A percentile compares a stretch with the other conserved stretches of the same genome.
Conservation (phyloP, 2,329 filamentous ascomycete genomes). For the Epichloe typhina region DNA sequence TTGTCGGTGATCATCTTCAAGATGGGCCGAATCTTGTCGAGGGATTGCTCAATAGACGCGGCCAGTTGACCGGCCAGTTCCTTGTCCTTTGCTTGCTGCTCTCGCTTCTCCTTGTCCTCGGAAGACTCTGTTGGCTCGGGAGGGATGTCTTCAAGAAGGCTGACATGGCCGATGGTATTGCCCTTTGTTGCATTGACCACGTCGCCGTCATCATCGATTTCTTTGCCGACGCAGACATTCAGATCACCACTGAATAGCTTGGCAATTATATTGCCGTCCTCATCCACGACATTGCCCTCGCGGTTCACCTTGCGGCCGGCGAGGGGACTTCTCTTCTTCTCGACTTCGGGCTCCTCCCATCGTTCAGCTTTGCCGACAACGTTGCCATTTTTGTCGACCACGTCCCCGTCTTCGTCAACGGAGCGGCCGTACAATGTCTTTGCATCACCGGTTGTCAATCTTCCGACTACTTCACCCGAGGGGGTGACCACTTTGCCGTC, state of each 20-base stretch:
- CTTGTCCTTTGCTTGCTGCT: slow-evolving; percentile 50
- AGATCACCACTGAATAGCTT: slow-evolving; percentile 57
- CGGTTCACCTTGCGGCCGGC: slow-evolving; percentile 42
- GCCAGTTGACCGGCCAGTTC: slow-evolving; percentile 69
- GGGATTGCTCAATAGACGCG: slow-evolving; percentile 58
- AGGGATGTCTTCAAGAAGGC: slow-evolving; percentile 48
- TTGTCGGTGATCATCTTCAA: slow-evolving; percentile 77
- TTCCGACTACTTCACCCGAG: slow-evolving; percentile 43
- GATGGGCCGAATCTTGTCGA: slow-evolving; percentile 74
- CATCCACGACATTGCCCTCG: slow-evolving; percentile 45
- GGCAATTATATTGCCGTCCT: slow-evolving; percentile 47
- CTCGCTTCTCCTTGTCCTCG: slow-evolving; percentile 39
- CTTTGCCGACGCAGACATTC: slow-evolving; percentile 51
- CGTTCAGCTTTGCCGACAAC: slow-evolving; percentile 43
- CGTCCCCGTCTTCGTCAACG: slow-evolving; percentile 73
- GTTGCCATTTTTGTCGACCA: slow-evolving; percentile 63
- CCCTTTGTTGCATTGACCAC: slow-evolving; percentile 58
- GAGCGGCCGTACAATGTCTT: slow-evolving; percentile 59
- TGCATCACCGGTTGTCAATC: slow-evolving; percentile 55
- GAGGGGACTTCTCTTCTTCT: slow-evolving; percentile 32
- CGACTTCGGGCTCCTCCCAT: slow-evolving; percentile 42
- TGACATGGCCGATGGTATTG: slow-evolving; percentile 52
- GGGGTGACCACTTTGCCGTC: slow-evolving; percentile 37
- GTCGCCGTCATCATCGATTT: slow-evolving; percentile 58
- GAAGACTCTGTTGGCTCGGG: slow-evolving; percentile 32